A percentile compares a stretch with the other conserved stretches of the same genome.
These are phyloP conservation scores for Arachnopeziza araneosa DNA, from an alignment of 2,329 filamentous ascomycete genomes.

Conservation along the genomic window DNA sequence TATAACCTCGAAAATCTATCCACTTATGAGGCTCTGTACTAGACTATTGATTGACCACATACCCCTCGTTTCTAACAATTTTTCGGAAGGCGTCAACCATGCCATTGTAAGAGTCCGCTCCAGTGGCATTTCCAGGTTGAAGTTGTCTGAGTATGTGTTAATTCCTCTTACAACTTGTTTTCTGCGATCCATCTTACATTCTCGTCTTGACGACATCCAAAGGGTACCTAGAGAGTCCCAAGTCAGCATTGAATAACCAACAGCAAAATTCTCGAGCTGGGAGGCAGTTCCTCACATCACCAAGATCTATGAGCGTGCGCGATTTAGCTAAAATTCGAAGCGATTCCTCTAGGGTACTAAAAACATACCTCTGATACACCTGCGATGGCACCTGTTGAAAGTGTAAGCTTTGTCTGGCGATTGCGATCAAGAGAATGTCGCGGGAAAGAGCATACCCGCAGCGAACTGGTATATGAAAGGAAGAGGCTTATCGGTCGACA, in stretches of 20 bases:
- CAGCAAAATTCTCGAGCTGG: conserved; percentile 5
- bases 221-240: conserved; percentile 68
- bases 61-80: conserved; percentile 96
- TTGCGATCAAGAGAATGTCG: conserved; percentile 18
- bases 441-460: conserved; percentile 58
- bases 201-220: conserved; percentile 97
- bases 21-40: conserved; percentile 2
- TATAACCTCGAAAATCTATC: conserved; percentile 80
- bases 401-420: conserved; percentile 22
- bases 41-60: conserved; percentile 22
- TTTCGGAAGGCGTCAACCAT: conserved; percentile 98
- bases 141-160: conserved; percentile 58
- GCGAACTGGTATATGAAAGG: conserved; percentile 94
- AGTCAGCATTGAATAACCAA: neutral
- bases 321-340: conserved; percentile 15
- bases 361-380: conserved; percentile 88
- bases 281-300: conserved; percentile 59
- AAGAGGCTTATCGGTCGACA: conserved; percentile 69
- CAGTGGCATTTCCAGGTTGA: conserved; percentile 67
- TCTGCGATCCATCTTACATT: conserved; percentile 58
- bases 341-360: neutral
- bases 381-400: conserved; percentile 70
- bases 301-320: conserved; percentile 59
- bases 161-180: neutral
- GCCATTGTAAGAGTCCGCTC: conserved; percentile 85